Evolutionary conservation across 352 stramenopile species (phyloP), one percentile per base, ranked within the genome.

Genomic region (Pythium aristosporum): DNA sequence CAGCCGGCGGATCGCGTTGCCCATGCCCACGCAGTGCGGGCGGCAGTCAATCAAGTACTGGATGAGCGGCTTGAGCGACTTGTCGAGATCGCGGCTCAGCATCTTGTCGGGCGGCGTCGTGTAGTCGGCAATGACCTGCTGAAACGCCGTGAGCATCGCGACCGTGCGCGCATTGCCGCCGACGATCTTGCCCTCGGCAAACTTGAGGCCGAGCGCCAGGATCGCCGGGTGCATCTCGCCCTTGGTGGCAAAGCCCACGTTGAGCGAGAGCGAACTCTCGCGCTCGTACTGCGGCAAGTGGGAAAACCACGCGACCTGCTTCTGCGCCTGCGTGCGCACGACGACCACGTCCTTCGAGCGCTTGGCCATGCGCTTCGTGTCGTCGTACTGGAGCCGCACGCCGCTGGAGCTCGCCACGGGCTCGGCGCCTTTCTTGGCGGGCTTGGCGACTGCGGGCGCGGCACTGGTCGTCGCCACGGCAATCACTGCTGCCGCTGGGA

Each of bases 21-120:
- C 92, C 96, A 98, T 99, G 63, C 87, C 95, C 20, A 98, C 94
- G 18, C 80, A 92, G 68, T 98, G 94, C 30, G 92, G 91, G 32
- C 95, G 85, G 73, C 94, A 98, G 68, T 98, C 78, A 49, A 96
- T 98, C 57, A 98, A 87, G 70, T 98, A 98, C 71, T 98, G 87
- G 73, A 98, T 98, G 15, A 94, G 74, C 23, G 92, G 91, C 65
- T 97, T 97, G 16, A 98, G 79, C 72, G 77, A 72, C 69, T 94
- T 92, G 69, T 96, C 88, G 55, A 97, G 62, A 43, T 97, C 89
- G 12, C 88, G 89, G 53, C 78, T 72, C 20, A 97, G 73, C 39
- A 89, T 74, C 68, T 95, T 92, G 67, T 88, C 73, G 23, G 74
- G 73, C 15, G 85, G 87, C 30, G 85, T 88, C 5, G 80, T 61